Conservation (phyloP, 2,329 filamentous ascomycete genomes). For the Alternaria metachromatica region DNA sequence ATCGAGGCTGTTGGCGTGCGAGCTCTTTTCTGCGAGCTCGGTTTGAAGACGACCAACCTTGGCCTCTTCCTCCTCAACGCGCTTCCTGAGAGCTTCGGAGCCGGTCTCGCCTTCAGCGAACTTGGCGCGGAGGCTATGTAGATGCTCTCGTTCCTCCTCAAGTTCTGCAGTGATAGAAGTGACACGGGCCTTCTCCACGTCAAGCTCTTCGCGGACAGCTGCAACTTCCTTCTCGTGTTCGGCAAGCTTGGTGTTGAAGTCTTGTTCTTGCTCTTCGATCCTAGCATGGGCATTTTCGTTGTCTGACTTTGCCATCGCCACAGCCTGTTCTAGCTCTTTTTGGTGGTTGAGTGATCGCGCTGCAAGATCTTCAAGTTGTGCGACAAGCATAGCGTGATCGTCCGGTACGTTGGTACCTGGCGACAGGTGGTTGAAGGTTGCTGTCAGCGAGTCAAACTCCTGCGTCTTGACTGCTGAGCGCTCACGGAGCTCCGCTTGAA, state of each 20-base stretch:
- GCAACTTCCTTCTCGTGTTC: slow-evolving; percentile 48
- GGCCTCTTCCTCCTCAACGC: slow-evolving; percentile 76
- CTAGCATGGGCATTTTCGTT: slow-evolving; percentile 51
- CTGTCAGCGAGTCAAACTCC: slow-evolving; percentile 36
- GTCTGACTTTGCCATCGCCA: slow-evolving; percentile 56
- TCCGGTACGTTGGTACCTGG: slow-evolving; percentile 43
- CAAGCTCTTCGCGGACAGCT: slow-evolving; percentile 52
- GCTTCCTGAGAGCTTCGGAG: slow-evolving; percentile 77
- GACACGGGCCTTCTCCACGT: slow-evolving; percentile 56
- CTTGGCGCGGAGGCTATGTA: slow-evolving; percentile 71
- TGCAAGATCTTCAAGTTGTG: slow-evolving; percentile 55
- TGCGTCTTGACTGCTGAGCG: slow-evolving; percentile 53
- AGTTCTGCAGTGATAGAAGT: slow-evolving; percentile 59
- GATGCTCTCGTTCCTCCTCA: slow-evolving; percentile 71
- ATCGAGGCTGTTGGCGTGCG: slow-evolving; percentile 76
- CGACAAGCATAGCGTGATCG: slow-evolving; percentile 48
- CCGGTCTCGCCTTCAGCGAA: slow-evolving; percentile 85
- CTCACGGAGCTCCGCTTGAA: slow-evolving; percentile 65
- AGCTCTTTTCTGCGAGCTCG: slow-evolving; percentile 75
- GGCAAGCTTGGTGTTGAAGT: slow-evolving; percentile 46
- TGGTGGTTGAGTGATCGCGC: slow-evolving; percentile 52
- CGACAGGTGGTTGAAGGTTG: slow-evolving; percentile 49
- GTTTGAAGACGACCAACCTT: slow-evolving; percentile 72
- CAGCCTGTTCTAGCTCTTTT: slow-evolving; percentile 54
- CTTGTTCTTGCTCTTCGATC: slow-evolving; percentile 50